These are phyloP conservation scores for Colletotrichum noveboracense DNA, from an alignment of 2,329 filamentous ascomycete genomes.

Conservation along the genomic window DNA sequence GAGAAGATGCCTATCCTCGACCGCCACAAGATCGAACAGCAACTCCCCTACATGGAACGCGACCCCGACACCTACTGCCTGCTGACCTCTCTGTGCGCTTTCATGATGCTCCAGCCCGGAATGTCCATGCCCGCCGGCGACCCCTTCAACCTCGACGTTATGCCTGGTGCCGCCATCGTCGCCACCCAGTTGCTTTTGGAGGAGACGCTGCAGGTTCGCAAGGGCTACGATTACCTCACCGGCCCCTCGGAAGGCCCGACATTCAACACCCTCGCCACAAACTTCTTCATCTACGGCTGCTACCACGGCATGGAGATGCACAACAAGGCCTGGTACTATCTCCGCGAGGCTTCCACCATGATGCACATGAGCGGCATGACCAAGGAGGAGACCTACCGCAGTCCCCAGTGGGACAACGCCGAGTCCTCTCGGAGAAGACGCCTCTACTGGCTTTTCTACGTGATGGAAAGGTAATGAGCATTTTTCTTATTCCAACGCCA, in stretches of 20 bases:
- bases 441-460: conserved; percentile 76
- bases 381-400: conserved; percentile 65
- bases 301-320: conserved; percentile 75
- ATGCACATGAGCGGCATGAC: conserved; percentile 65
- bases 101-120: conserved; percentile 73
- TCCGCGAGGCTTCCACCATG: conserved; percentile 79
- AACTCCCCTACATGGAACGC: conserved; percentile 65
- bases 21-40: conserved; percentile 61
- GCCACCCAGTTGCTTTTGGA: conserved; percentile 71
- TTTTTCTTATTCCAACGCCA: background rate
- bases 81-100: conserved; percentile 68
- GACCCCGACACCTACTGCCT: conserved; percentile 69
- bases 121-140: conserved; percentile 65
- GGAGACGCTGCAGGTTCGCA: conserved; percentile 69
- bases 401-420: conserved; percentile 54
- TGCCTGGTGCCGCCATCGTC: conserved; percentile 65
- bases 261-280: conserved; percentile 69
- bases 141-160: conserved; percentile 59
- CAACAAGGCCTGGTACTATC: conserved; percentile 79
- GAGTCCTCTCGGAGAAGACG: conserved; percentile 70
- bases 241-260: conserved; percentile 33
- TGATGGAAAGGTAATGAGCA: conserved; percentile 69
- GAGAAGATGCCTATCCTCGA: conserved; percentile 67
- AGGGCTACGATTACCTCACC: conserved; percentile 65
- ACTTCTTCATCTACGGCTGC: conserved; percentile 78